Evolutionary conservation across 345 rosid genomes (phyloP).

Genomic region (Laguncularia racemosa): DNA sequence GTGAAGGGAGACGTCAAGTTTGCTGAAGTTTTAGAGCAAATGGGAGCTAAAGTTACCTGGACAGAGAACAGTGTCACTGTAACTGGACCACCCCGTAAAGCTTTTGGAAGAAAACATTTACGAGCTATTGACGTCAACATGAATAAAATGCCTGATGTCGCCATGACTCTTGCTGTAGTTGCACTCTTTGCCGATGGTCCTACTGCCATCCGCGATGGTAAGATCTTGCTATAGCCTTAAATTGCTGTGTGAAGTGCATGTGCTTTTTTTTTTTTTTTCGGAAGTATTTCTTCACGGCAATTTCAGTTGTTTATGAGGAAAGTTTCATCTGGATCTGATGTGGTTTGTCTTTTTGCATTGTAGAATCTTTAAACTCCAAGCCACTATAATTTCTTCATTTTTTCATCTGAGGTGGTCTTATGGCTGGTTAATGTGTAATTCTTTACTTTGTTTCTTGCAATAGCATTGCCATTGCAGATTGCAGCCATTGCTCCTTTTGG

Average conservation of each 20-base stretch:
- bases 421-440: not conserved
- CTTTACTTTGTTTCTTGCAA: too few relatives aligned
- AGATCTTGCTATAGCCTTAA: conserved; percentile 1
- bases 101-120: conserved; percentile 66
- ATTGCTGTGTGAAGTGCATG: not conserved
- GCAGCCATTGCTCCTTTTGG: too few relatives aligned
- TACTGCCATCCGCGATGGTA: conserved; percentile 95
- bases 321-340: too few relatives aligned
- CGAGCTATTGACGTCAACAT: conserved; percentile 79
- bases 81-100: conserved; percentile 73
- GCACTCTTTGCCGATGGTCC: conserved; percentile 94
- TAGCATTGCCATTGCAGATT: too few relatives aligned
- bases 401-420: not conserved
- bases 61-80: conserved; percentile 87
- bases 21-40: conserved; percentile 90
- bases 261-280: not conserved
- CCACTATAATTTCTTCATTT: not conserved
- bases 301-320: too few relatives aligned
- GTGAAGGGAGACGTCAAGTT: conserved; percentile 86
- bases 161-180: conserved; percentile 95
- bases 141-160: conserved; percentile 99
- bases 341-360: too few relatives aligned
- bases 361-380: too few relatives aligned
- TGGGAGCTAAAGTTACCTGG: conserved; percentile 96
- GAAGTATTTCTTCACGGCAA: too few relatives aligned